Base-by-base conservation (phyloP, 768 basidiomycete species). In the Suillus subalutaceus region DNA sequence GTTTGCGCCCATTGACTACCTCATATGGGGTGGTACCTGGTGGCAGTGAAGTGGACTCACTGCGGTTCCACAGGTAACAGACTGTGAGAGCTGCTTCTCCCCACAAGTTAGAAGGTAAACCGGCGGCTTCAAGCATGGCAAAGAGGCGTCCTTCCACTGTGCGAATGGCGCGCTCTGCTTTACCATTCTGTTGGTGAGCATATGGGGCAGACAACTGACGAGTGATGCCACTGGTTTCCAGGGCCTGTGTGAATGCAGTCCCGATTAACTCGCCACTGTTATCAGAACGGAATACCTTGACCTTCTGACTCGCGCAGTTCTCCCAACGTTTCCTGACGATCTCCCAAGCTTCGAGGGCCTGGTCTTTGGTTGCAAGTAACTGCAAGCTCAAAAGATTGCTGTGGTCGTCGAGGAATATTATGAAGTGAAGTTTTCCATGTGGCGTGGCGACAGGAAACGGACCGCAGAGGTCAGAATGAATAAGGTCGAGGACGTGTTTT, bases 1-100 rank as follows among this genome's bases (percentile, higher is more conserved):
- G 68, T 30, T 64, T 64, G 1, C n/a, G 30, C 0, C 65, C 68
- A 69, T 69, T 62, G 41, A 62, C 30, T 1, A 69, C 9, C 16
- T 66, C 58, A 37, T 62, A 64, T 0, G 68, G 58, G 0, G 32
- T 69, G 8, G 4, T 0, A 0, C n/a, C 44, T 0, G 37, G 13
- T 0, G 43, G 43, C 0, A 46, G 12, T 1, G 65, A 58, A 5
- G 56, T 63, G 0, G 46, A 58, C 4, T 63, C 38, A 23, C 64
- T 70, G 1, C 23, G 6, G 41, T 68, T 67, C 2, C 41, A 48
- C 4, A 48, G 12, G 10, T 48, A 48, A 9, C n/a, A n/a, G 0
- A n/a, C n/a, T 0, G 46, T 48, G 0, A 48, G n/a, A 0, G 46
- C 46, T 2, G 46, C 46, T 2, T 48, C 46, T 2, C 12, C 46